phyloP scores from a whole-genome alignment of 139 green algal genomes.

The Gonium pectorale region DNA sequence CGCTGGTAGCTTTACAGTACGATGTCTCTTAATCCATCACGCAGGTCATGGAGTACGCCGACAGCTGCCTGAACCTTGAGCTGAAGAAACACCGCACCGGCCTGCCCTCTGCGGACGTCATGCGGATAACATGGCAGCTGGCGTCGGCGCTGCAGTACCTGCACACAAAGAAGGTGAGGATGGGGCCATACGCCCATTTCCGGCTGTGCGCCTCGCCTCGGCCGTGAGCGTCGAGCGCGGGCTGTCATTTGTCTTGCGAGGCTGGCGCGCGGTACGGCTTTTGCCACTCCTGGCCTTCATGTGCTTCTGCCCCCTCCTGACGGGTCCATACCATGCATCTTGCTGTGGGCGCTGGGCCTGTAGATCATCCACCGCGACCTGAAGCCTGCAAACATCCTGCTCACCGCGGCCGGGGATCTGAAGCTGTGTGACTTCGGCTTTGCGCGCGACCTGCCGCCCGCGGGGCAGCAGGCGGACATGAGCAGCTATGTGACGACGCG shows the following conservation, averaged over 20 bases:
- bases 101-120: conserved; percentile 8
- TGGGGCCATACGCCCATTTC: no score
- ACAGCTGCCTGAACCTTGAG: conserved; percentile 34
- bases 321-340: no score
- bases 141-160: conserved; percentile 36
- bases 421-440: conserved; percentile 47
- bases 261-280: no score
- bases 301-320: no score
- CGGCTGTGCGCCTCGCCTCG: no score
- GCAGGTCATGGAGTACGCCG: conserved; percentile 49
- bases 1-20: no score
- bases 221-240: no score
- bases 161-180: conserved; percentile 28
- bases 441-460: conserved; percentile 36
- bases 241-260: no score
- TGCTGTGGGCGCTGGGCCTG: not conserved
- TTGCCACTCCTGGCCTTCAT: no score
- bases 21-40: no score
- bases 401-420: conserved; percentile 22
- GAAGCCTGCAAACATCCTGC: conserved; percentile 43
- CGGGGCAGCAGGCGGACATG: conserved; percentile 34
- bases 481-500: conserved; percentile 36
- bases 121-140: conserved; percentile 28
- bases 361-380: conserved; percentile 45
- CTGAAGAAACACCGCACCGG: conserved; percentile 37